phyloP scores from a whole-genome alignment of 805 yeast genomes.

The Candida suzukii region DNA sequence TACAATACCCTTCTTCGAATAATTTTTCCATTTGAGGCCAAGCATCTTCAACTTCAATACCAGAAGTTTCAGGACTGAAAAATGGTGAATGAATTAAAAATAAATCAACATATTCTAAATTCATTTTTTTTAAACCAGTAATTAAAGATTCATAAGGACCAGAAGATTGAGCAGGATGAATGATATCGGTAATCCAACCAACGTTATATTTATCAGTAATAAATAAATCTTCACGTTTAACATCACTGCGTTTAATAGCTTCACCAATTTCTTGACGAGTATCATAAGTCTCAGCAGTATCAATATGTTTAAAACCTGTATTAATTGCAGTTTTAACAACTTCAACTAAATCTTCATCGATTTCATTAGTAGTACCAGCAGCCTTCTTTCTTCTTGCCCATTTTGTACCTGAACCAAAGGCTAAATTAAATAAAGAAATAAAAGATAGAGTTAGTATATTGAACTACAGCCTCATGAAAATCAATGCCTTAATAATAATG shows the following conservation, averaged over 20 bases:
- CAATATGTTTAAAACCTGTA: constrained; percentile 52
- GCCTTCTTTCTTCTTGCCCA: constrained; percentile 33
- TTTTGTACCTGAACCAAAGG: constrained; percentile 55
- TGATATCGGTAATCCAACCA: constrained; percentile 26
- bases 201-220: constrained; percentile 55
- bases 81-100: constrained; percentile 59
- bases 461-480: neutral
- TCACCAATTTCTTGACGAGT: constrained; percentile 54
- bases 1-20: constrained; percentile 36
- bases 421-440: constrained; percentile 5
- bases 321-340: constrained; percentile 40
- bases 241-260: constrained; percentile 38
- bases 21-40: constrained; percentile 40
- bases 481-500: neutral
- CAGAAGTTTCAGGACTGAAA: constrained; percentile 31
- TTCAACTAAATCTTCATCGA: constrained; percentile 35
- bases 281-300: constrained; percentile 62
- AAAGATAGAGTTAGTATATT: neutral
- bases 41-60: constrained; percentile 42
- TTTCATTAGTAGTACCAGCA: constrained; percentile 22
- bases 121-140: constrained; percentile 39
- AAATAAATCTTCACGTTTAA: constrained; percentile 43
- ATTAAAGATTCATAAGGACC: constrained; percentile 45
- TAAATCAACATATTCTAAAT: constrained; percentile 49
- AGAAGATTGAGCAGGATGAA: constrained; percentile 5